Evolutionary conservation across 805 yeast species (phyloP).

Genomic region (Lachancea thermotolerans): DNA sequence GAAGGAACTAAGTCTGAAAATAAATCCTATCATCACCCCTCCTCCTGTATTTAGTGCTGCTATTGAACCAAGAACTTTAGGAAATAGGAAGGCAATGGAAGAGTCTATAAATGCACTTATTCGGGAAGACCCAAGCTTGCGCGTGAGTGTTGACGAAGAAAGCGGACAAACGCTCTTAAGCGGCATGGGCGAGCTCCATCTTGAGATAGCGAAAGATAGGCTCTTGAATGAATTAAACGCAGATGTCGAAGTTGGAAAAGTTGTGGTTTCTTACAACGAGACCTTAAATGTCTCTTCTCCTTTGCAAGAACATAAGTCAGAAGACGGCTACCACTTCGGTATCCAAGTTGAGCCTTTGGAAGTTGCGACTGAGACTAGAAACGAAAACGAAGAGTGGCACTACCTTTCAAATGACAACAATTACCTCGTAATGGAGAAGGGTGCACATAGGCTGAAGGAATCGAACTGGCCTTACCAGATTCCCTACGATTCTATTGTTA

Average conservation of each 20-base stretch:
- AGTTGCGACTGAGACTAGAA: slow-evolving; percentile 22
- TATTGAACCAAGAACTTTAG: slow-evolving; percentile 74
- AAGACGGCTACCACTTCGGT: slow-evolving; percentile 17
- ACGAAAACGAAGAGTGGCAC: slow-evolving; percentile 24
- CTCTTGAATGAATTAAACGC: slow-evolving; percentile 78
- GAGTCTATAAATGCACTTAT: slow-evolving; percentile 57
- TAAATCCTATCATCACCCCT: slow-evolving; percentile 77
- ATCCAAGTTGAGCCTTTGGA: slow-evolving; percentile 19
- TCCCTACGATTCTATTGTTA: slow-evolving; percentile 44
- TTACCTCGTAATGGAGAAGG: slow-evolving; percentile 27
- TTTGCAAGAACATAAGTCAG: slow-evolving; percentile 10
- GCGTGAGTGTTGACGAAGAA: slow-evolving; percentile 63
- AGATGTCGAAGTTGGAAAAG: slow-evolving; percentile 69
- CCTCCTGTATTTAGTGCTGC: slow-evolving; percentile 89
- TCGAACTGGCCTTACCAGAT: slow-evolving; percentile 43
- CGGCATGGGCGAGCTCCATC: slow-evolving; percentile 96
- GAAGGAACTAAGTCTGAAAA: slow-evolving; percentile 38
- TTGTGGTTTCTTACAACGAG: slow-evolving; percentile 88
- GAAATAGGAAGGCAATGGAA: slow-evolving; percentile 71
- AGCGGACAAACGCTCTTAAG: slow-evolving; percentile 91
- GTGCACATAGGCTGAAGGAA: not conserved
- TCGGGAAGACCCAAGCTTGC: slow-evolving; percentile 88
- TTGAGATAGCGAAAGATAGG: slow-evolving; percentile 80
- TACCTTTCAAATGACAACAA: slow-evolving; percentile 31
- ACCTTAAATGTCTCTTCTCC: slow-evolving; percentile 32